phyloP scores from a whole-genome alignment of 129 eudicot genomes.

The Gnaphalium uliginosum region DNA sequence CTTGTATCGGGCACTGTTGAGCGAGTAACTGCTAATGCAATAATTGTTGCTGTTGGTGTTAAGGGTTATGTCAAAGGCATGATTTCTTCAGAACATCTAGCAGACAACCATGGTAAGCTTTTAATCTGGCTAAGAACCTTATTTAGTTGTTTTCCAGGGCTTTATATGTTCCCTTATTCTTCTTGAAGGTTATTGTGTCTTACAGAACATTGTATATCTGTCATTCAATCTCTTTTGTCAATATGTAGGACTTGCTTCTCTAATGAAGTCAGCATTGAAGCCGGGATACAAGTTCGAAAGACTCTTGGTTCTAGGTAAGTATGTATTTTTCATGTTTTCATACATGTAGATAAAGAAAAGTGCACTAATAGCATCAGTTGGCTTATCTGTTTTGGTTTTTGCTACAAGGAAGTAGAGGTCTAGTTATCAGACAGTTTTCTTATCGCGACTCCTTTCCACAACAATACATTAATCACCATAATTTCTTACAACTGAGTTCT shows the following conservation, averaged over 20 bases:
- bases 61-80: conserved; percentile 70
- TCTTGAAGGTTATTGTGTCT: not conserved
- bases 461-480: too few relatives aligned
- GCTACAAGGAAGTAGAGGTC: too few relatives aligned
- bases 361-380: not conserved
- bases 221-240: conserved; percentile 12
- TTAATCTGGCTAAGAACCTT: conserved; percentile 8
- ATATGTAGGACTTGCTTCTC: conserved; percentile 68
- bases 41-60: conserved; percentile 52
- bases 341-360: not conserved
- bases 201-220: conserved; percentile 1
- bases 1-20: conserved; percentile 83
- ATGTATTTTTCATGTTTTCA: conserved; percentile 9
- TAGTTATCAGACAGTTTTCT: too few relatives aligned
- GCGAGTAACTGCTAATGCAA: conserved; percentile 51
- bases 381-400: not conserved
- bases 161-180: not conserved
- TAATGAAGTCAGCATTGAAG: conserved; percentile 57
- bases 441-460: too few relatives aligned
- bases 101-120: conserved; percentile 75
- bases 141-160: not conserved
- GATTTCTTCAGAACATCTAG: conserved; percentile 73
- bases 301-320: conserved; percentile 80
- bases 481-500: too few relatives aligned
- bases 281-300: conserved; percentile 81